A percentile compares a stretch with the other conserved stretches of the same genome.
Evolutionary conservation across 257 asterid genomes (phyloP).

Genomic region (Eucommia ulmoides): DNA sequence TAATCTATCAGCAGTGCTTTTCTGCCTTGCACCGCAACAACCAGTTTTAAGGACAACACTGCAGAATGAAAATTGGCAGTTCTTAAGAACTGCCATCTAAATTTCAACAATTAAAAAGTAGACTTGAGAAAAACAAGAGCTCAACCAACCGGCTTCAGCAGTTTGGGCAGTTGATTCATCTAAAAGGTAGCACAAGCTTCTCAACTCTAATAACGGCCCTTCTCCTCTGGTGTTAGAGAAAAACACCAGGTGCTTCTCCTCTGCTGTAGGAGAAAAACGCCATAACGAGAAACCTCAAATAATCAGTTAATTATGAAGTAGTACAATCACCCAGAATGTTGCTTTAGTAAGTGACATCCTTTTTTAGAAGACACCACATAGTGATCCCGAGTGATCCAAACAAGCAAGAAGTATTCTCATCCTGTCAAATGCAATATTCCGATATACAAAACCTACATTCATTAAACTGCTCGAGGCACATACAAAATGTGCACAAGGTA

Average conservation of each 20-base stretch:
- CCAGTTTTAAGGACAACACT: slow-evolving; percentile 11
- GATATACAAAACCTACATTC: background rate
- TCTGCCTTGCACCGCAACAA: too few species aligned
- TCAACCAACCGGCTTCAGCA: slow-evolving; percentile 19
- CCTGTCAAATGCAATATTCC: background rate
- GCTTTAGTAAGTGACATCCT: background rate
- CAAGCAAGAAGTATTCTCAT: background rate
- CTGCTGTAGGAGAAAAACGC: slow-evolving; percentile 12
- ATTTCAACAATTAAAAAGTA: background rate
- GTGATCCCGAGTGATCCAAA: slow-evolving; percentile 1
- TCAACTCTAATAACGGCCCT: slow-evolving; percentile 3
- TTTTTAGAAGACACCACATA: slow-evolving; percentile 7
- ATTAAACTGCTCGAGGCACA: background rate
- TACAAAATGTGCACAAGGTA: slow-evolving; percentile 1
- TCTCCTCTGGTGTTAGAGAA: too few species aligned
- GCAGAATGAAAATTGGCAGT: slow-evolving; percentile 15
- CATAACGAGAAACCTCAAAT: slow-evolving; percentile 12
- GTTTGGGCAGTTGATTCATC: slow-evolving; percentile 6
- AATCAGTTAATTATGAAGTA: slow-evolving; percentile 1
- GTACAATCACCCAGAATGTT: background rate
- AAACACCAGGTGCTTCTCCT: too few species aligned
- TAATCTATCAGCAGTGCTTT: too few species aligned
- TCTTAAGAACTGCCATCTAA: slow-evolving; percentile 8
- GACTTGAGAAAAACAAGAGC: background rate
- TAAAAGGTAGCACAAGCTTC: slow-evolving; percentile 6